Conservation (phyloP, 768 basidiomycete genomes). For the Dictyophora rubrovolvata region DNA sequence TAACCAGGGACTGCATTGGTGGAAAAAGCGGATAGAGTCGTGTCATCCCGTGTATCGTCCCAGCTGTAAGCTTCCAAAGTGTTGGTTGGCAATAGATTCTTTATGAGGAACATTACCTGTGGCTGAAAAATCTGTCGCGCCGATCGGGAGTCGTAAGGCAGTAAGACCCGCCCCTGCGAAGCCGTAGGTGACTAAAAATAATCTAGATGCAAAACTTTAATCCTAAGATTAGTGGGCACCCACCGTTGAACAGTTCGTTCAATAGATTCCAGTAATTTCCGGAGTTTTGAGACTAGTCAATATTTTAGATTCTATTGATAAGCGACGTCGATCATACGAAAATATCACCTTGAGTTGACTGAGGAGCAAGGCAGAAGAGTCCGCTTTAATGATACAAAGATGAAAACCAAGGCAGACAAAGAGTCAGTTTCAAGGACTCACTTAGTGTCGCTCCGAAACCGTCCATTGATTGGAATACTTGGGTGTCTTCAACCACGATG, state of each 20-base stretch:
- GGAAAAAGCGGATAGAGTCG: slow-evolving; percentile 46
- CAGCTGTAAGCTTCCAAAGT: slow-evolving; percentile 43
- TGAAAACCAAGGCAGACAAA: not conserved
- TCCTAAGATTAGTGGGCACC: slow-evolving; percentile 4
- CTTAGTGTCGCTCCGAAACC: slow-evolving; percentile 64
- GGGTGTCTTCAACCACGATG: slow-evolving; percentile 47
- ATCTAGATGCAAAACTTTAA: not conserved
- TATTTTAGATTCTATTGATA: not conserved
- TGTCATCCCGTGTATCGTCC: slow-evolving; percentile 54
- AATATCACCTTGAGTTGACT: slow-evolving; percentile 52
- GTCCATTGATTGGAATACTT: slow-evolving; percentile 49
- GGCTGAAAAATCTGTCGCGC: slow-evolving; percentile 65
- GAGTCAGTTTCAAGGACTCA: slow-evolving; percentile 19
- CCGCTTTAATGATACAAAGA: slow-evolving; percentile 33
- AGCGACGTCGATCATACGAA: not conserved
- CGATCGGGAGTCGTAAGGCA: slow-evolving; percentile 60
- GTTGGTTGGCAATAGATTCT: not conserved
- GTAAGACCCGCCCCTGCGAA: slow-evolving; percentile 56
- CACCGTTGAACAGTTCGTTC: slow-evolving; percentile 45
- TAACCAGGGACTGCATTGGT: slow-evolving; percentile 49
- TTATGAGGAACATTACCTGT: slow-evolving; percentile 25
- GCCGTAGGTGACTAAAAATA: slow-evolving; percentile 39
- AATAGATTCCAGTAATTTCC: slow-evolving; percentile 50
- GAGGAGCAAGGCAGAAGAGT: slow-evolving; percentile 55
- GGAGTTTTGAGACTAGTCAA: slow-evolving; percentile 35